Conservation (phyloP, 345 rosid species). For the Murraya koenigii region DNA sequence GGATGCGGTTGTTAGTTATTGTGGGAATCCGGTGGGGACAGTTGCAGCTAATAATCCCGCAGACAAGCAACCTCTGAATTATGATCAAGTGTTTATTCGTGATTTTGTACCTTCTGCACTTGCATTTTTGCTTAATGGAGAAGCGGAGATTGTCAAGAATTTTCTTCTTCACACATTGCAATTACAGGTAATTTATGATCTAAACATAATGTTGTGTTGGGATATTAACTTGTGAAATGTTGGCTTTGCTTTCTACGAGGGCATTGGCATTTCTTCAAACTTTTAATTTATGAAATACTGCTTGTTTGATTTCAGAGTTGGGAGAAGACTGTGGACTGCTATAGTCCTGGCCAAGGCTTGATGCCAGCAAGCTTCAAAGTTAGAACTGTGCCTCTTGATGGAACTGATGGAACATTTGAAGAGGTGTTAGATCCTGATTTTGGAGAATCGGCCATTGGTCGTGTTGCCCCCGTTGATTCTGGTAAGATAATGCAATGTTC, state of each 20-base stretch:
- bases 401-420: conserved; percentile 57
- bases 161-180: conserved; percentile 92
- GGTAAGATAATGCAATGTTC: conserved; percentile 37
- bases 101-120: conserved; percentile 96
- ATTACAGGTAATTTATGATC: conserved; percentile 63
- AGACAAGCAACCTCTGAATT: conserved; percentile 69
- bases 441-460: conserved; percentile 96
- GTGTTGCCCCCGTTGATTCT: conserved; percentile 97
- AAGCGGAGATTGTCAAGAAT: conserved; percentile 82
- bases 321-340: conserved; percentile 98
- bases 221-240: not conserved
- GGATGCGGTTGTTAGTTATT: conserved; percentile 62
- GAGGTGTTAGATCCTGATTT: conserved; percentile 93
- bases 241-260: not conserved
- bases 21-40: conserved; percentile 82
- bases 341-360: conserved; percentile 94
- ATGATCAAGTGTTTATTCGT: conserved; percentile 94
- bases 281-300: not conserved
- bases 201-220: not conserved
- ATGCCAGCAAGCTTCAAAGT: conserved; percentile 99
- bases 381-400: conserved; percentile 59
- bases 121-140: conserved; percentile 88
- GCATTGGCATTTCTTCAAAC: not conserved
- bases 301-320: conserved; percentile 64
- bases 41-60: conserved; percentile 80